These are phyloP conservation scores for Trypanosoma conorhini DNA, from an alignment of 208 protist genomes.

Conservation along the genomic window DNA sequence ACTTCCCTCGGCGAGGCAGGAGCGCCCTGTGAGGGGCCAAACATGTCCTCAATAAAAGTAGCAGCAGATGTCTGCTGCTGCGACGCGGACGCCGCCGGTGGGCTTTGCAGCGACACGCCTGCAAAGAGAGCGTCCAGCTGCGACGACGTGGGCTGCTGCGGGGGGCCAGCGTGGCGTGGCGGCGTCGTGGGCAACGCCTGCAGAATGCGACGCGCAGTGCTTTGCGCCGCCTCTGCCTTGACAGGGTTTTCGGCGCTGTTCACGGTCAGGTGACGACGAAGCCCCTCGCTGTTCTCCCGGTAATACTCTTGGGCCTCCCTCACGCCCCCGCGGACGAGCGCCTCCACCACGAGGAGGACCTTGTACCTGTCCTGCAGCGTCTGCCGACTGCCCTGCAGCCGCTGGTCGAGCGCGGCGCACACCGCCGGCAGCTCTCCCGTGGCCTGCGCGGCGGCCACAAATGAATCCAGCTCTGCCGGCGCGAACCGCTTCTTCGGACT, in stretches of 20 bases:
- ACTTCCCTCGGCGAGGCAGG: background rate
- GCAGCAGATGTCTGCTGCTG: background rate
- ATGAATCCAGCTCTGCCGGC: constrained; percentile 25
- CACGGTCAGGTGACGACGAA: constrained; percentile 18
- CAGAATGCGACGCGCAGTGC: constrained; percentile 12
- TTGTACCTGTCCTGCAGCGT: constrained; percentile 30
- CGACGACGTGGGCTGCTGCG: background rate
- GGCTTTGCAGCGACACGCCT: background rate
- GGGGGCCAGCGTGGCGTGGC: background rate
- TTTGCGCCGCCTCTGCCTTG: constrained; percentile 28
- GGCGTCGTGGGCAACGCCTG: constrained; percentile 1
- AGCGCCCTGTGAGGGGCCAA: background rate
- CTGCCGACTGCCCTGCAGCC: constrained; percentile 10
- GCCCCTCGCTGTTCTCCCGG: constrained; percentile 7
- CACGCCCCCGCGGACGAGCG: constrained; percentile 7
- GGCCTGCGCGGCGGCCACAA: constrained; percentile 15
- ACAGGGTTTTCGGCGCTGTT: constrained; percentile 16
- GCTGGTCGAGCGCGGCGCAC: constrained; percentile 28
- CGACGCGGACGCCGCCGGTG: background rate
- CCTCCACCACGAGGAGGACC: constrained; percentile 23
- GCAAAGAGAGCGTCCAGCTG: background rate
- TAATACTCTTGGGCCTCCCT: constrained; percentile 23
- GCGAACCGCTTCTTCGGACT: constrained; percentile 29
- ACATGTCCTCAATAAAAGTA: background rate
- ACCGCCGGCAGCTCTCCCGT: constrained; percentile 13